Percentiles rank a stretch among this genome's conserved stretches.
These are phyloP conservation scores for Rubroboletus pulcherrimus DNA, from an alignment of 768 basidiomycete genomes.

Conservation along the genomic window DNA sequence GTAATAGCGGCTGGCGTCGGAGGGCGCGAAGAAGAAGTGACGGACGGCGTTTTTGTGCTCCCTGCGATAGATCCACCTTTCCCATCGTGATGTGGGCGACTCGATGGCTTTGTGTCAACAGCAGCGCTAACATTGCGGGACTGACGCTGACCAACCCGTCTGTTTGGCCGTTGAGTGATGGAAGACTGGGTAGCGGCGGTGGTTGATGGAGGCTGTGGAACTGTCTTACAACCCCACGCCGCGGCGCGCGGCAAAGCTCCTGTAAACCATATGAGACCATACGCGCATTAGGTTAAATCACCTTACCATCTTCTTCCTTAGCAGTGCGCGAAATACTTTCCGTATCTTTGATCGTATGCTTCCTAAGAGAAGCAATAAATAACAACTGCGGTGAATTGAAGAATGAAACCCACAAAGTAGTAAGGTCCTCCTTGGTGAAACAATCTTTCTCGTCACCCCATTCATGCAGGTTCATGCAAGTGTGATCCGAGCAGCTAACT, in stretches of 20 bases:
- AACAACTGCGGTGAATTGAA: background rate
- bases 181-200: slow-evolving; percentile 17
- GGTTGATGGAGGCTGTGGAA: slow-evolving; percentile 16
- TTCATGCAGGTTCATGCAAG: slow-evolving; percentile 94
- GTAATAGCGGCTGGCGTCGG: slow-evolving; percentile 44
- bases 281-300: background rate
- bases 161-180: slow-evolving; percentile 35
- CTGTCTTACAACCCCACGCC: slow-evolving; percentile 55
- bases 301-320: slow-evolving; percentile 59
- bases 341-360: slow-evolving; percentile 90
- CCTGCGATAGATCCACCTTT: slow-evolving; percentile 35
- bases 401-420: slow-evolving; percentile 66
- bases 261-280: slow-evolving; percentile 13
- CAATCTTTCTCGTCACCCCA: slow-evolving; percentile 99
- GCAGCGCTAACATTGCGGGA: slow-evolving; percentile 37
- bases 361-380: slow-evolving; percentile 42
- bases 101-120: slow-evolving; percentile 33
- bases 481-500: slow-evolving; percentile 76
- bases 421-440: slow-evolving; percentile 94
- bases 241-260: slow-evolving; percentile 64
- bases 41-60: slow-evolving; percentile 43
- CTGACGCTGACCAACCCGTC: slow-evolving; percentile 48
- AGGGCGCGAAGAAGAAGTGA: slow-evolving; percentile 54
- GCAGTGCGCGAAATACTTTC: slow-evolving; percentile 59
- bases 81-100: slow-evolving; percentile 41